A percentile compares a stretch with the other conserved stretches of the same genome.
Conservation (phyloP, 805 yeast species). For the Candida fluviatilis region DNA sequence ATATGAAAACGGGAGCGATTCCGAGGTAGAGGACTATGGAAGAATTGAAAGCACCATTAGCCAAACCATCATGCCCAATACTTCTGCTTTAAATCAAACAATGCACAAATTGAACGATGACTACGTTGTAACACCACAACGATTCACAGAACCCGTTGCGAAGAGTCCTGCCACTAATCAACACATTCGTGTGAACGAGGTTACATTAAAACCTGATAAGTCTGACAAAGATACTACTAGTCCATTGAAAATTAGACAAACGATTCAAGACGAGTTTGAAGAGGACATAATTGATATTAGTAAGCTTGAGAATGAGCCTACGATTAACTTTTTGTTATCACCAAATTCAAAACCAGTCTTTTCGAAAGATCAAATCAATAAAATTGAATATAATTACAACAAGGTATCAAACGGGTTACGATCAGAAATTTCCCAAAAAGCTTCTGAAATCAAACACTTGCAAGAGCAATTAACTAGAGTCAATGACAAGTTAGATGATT, state of each 20-base stretch:
- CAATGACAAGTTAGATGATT: conserved; percentile 1
- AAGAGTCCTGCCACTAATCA: conserved; percentile 25
- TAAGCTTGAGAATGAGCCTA: conserved; percentile 22
- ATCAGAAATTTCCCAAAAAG: conserved; percentile 6
- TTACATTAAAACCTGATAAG: conserved; percentile 4
- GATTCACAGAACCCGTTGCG: conserved; percentile 28
- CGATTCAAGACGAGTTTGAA: conserved; percentile 4
- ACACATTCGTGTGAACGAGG: conserved; percentile 16
- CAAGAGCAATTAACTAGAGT: background rate
- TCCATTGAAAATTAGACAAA: conserved; percentile 18
- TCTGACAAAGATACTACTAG: conserved; percentile 19
- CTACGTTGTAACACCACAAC: conserved; percentile 21
- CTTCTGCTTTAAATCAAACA: conserved; percentile 5
- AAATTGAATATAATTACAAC: conserved; percentile 19
- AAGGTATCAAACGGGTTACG: conserved; percentile 4
- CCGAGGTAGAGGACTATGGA: conserved; percentile 22
- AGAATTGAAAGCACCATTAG: conserved; percentile 16
- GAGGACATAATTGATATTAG: conserved; percentile 10
- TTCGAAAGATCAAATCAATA: conserved; percentile 22
- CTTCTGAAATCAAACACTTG: conserved; percentile 10
- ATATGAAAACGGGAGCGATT: conserved; percentile 21
- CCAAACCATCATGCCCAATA: conserved; percentile 16
- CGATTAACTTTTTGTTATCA: conserved; percentile 25
- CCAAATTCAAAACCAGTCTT: conserved; percentile 32
- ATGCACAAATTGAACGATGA: conserved; percentile 5